These are phyloP conservation scores for Hyphopichia buzzinii DNA, from an alignment of 1,139 yeast species.

Conservation along the genomic window DNA sequence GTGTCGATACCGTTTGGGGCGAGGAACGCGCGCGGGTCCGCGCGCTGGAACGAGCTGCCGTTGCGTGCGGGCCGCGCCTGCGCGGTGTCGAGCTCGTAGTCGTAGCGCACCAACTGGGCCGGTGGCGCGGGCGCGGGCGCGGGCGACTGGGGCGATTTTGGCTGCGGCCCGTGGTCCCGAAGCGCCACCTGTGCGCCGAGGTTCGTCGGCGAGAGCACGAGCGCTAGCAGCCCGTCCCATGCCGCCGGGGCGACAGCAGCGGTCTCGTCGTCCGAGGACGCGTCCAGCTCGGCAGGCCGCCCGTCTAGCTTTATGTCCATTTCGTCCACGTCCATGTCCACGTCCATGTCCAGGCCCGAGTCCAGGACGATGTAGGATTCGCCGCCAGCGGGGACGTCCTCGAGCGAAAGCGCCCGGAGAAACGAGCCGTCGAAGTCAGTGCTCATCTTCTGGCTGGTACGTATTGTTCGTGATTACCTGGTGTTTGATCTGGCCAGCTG, in stretches of 20 bases:
- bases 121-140: not conserved
- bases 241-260: not conserved
- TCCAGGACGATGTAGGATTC: not conserved
- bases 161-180: conserved; percentile 7
- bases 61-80: not conserved
- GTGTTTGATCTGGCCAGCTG: too few species aligned
- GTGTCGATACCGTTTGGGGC: not conserved
- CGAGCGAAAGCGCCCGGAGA: conserved; percentile 25
- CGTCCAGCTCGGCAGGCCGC: too few species aligned
- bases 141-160: not conserved
- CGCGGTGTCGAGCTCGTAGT: conserved; percentile 4
- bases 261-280: too few species aligned
- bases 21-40: not conserved
- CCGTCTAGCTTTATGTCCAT: not conserved
- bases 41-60: conserved; percentile 2
- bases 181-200: conserved; percentile 41
- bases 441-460: too few species aligned
- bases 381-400: conserved; percentile 10
- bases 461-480: too few species aligned
- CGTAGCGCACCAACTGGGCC: too few species aligned
- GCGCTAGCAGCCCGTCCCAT: not conserved
- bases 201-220: conserved; percentile 32
- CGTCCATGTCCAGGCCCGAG: not conserved
- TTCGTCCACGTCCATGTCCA: not conserved
- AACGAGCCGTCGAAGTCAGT: conserved; percentile 25